phyloP scores from a whole-genome alignment of 768 basidiomycete species.

The Melanogaster broomeanus region DNA sequence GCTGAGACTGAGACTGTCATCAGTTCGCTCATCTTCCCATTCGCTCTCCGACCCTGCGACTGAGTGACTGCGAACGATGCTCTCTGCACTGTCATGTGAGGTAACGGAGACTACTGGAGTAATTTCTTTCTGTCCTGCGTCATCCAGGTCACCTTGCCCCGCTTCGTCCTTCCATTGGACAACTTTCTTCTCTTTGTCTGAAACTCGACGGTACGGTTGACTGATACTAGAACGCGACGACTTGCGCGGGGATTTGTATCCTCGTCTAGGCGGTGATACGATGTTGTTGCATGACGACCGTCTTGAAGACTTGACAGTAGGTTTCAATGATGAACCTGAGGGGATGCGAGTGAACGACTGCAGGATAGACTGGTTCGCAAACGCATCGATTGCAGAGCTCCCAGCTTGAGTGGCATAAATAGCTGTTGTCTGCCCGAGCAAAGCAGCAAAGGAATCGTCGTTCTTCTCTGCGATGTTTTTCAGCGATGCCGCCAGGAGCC shows the following conservation, averaged over 20 bases:
- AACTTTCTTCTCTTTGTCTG: slow-evolving; percentile 71
- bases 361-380: slow-evolving; percentile 48
- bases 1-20: slow-evolving; percentile 68
- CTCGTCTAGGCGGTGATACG: slow-evolving; percentile 50
- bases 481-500: slow-evolving; percentile 53
- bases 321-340: slow-evolving; percentile 52
- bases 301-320: slow-evolving; percentile 42
- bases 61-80: slow-evolving; percentile 38
- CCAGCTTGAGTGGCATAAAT: slow-evolving; percentile 48
- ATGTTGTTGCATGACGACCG: slow-evolving; percentile 42
- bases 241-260: slow-evolving; percentile 65
- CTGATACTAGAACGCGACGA: slow-evolving; percentile 67
- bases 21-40: slow-evolving; percentile 89
- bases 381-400: slow-evolving; percentile 43
- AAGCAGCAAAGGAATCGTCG: slow-evolving; percentile 63
- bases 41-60: slow-evolving; percentile 77
- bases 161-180: slow-evolving; percentile 89
- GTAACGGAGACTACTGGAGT: slow-evolving; percentile 27
- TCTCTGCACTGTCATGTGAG: slow-evolving; percentile 38
- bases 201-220: slow-evolving; percentile 62
- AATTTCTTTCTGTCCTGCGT: slow-evolving; percentile 42
- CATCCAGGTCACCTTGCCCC: slow-evolving; percentile 80
- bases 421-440: slow-evolving; percentile 69
- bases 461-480: slow-evolving; percentile 62
- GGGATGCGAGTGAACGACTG: slow-evolving; percentile 45